Conservation (phyloP, 164 flowering plant species). For the Vitis rotundifolia region DNA sequence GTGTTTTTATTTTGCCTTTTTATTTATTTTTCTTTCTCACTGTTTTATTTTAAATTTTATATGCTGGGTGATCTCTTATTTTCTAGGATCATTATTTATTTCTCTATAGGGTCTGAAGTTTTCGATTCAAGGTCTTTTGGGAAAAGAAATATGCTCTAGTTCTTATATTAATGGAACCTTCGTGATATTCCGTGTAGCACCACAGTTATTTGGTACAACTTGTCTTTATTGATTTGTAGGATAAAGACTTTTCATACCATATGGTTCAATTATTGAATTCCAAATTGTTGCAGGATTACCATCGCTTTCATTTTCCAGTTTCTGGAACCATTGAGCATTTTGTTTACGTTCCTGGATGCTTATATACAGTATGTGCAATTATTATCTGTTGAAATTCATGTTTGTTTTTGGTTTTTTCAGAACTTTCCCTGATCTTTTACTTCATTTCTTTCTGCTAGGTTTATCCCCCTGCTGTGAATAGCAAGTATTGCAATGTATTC, state of each 20-base stretch:
- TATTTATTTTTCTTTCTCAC: not conserved
- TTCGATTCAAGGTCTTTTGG: conserved; percentile 88
- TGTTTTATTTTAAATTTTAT: not conserved
- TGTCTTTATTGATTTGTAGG: not conserved
- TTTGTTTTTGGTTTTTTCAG: not conserved
- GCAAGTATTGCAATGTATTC: conserved; percentile 94
- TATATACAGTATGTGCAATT: conserved; percentile 68
- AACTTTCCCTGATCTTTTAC: conserved; percentile 9
- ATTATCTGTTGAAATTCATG: not conserved
- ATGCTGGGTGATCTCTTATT: conserved; percentile 1
- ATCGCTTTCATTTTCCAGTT: conserved; percentile 89
- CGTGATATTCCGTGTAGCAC: conserved; percentile 99
- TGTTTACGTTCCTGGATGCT: conserved; percentile 72
- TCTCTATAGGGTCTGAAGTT: conserved; percentile 73
- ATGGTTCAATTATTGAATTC: no score
- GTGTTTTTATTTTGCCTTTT: no score
- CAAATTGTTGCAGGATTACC: conserved; percentile 74
- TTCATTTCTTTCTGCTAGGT: conserved; percentile 44
- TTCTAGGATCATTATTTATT: conserved; percentile 5
- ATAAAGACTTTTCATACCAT: not conserved
- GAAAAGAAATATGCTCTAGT: conserved; percentile 47
- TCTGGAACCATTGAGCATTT: conserved; percentile 74
- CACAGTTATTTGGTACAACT: conserved; percentile 56
- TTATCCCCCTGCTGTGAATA: conserved; percentile 95
- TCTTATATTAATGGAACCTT: conserved; percentile 66